phyloP scores from a whole-genome alignment of 2,329 filamentous ascomycete species.

The Ceratocystis huliohia region DNA sequence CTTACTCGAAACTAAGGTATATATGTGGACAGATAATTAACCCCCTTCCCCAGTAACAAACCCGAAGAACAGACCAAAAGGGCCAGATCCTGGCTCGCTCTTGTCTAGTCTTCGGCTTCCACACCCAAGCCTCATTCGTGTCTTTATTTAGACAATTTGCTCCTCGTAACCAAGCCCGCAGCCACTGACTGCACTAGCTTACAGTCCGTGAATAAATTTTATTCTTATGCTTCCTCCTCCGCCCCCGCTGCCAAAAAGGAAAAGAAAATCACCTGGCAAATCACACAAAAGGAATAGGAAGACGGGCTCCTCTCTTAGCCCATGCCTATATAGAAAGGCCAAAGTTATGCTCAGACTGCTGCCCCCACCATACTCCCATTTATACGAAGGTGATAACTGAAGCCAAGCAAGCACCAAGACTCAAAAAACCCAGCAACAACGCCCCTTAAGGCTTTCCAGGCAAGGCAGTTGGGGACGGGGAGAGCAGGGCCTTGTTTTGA shows the following conservation, averaged over 20 bases:
- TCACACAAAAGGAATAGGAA: background rate
- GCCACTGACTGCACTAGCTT: no score
- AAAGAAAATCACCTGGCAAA: background rate
- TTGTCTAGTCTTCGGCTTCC: constrained; percentile 42
- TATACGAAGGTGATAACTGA: background rate
- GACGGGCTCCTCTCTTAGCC: background rate
- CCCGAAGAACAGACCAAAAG: background rate
- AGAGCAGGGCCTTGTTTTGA: no score
- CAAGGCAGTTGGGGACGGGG: no score
- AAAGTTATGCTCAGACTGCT: background rate
- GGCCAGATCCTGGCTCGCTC: background rate
- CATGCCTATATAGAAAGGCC: background rate
- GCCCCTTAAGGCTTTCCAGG: background rate
- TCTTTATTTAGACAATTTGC: constrained; percentile 6
- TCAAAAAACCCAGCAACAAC: background rate
- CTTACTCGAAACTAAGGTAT: no score
- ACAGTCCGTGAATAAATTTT: background rate
- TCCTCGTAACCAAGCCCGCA: background rate
- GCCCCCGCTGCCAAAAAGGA: background rate
- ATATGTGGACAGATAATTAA: no score
- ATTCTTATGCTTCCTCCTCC: background rate
- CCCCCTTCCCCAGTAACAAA: no score
- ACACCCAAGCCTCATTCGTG: background rate
- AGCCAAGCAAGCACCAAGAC: background rate
- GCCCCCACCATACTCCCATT: background rate